Conservation (phyloP, 2,329 filamentous ascomycete genomes). For the Aspergillus fumigatus region DNA sequence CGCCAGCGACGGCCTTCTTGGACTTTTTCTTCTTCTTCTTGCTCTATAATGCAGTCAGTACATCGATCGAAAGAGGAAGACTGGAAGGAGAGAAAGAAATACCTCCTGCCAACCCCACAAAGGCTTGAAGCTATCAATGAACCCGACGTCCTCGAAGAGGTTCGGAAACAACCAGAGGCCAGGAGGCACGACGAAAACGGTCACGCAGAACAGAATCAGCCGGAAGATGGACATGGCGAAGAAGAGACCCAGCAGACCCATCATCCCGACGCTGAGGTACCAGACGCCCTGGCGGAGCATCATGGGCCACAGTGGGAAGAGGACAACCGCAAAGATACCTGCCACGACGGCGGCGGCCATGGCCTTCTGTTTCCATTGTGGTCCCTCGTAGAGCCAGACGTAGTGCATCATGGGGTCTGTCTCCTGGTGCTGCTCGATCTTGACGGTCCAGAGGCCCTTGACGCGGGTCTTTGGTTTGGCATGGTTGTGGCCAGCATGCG, state of each 20-base stretch:
- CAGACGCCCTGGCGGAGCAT: slow-evolving; percentile 89
- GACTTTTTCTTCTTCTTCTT: slow-evolving; percentile 40
- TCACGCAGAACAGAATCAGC: slow-evolving; percentile 88
- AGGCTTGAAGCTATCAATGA: slow-evolving; percentile 94
- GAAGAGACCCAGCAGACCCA: slow-evolving; percentile 86
- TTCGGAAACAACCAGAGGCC: slow-evolving; percentile 99
- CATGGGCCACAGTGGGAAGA: slow-evolving; percentile 95
- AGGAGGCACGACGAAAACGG: slow-evolving; percentile 76
- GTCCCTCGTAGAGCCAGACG: slow-evolving; percentile 91
- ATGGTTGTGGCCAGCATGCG: slow-evolving; percentile 69
- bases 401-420: slow-evolving; percentile 68
- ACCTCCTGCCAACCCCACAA: slow-evolving; percentile 99
- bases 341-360: slow-evolving; percentile 81
- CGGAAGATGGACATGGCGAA: slow-evolving; percentile 98
- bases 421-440: slow-evolving; percentile 94
- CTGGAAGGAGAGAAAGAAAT: slow-evolving; percentile 17
- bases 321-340: slow-evolving; percentile 79
- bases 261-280: slow-evolving; percentile 92
- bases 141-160: slow-evolving; percentile 96
- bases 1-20: slow-evolving; percentile 19
- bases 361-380: slow-evolving; percentile 88
- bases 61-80: not conserved
- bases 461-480: slow-evolving; percentile 68
- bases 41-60: slow-evolving; percentile 20
- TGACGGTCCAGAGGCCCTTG: slow-evolving; percentile 95